Conservation (phyloP, 176 grass and related monocot species). For the Musa schizocarpa region DNA sequence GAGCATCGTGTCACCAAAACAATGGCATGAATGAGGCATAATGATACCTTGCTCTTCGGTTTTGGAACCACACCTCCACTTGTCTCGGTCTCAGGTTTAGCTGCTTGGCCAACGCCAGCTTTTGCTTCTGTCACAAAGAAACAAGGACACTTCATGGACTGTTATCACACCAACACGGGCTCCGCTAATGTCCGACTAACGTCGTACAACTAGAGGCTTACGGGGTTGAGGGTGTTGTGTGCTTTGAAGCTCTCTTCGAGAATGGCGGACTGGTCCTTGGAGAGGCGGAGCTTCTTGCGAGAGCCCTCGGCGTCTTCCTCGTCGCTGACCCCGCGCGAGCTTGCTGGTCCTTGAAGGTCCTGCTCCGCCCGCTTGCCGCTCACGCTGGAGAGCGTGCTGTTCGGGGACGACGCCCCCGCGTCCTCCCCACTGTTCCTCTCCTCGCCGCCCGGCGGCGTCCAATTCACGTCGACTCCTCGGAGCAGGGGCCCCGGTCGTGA, state of each 20-base stretch:
- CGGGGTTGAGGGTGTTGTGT: constrained; percentile 74
- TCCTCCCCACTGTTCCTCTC: constrained; percentile 30
- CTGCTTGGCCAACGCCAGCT: constrained; percentile 70
- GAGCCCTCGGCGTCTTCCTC: constrained; percentile 29
- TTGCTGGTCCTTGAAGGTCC: no score
- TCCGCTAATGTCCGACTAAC: background rate
- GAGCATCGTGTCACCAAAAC: background rate
- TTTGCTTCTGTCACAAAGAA: constrained; percentile 48
- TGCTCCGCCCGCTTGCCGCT: constrained; percentile 34
- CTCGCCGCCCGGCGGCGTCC: constrained; percentile 23
- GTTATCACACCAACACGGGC: no score
- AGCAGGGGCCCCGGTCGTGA: no score
- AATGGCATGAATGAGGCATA: background rate
- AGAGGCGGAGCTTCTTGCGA: constrained; percentile 81
- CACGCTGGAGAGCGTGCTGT: constrained; percentile 67
- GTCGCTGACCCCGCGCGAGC: background rate
- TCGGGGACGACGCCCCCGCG: constrained; percentile 38
- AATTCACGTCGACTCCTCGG: constrained; percentile 56
- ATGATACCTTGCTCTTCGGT: constrained; percentile 63
- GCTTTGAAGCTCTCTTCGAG: constrained; percentile 88
- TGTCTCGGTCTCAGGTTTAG: constrained; percentile 68
- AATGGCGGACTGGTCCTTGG: constrained; percentile 64
- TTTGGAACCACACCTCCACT: constrained; percentile 98
- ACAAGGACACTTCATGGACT: background rate
- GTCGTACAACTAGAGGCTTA: constrained; percentile 17